Conservation (phyloP, 202 grass and related monocot species). For the Setaria italica region DNA sequence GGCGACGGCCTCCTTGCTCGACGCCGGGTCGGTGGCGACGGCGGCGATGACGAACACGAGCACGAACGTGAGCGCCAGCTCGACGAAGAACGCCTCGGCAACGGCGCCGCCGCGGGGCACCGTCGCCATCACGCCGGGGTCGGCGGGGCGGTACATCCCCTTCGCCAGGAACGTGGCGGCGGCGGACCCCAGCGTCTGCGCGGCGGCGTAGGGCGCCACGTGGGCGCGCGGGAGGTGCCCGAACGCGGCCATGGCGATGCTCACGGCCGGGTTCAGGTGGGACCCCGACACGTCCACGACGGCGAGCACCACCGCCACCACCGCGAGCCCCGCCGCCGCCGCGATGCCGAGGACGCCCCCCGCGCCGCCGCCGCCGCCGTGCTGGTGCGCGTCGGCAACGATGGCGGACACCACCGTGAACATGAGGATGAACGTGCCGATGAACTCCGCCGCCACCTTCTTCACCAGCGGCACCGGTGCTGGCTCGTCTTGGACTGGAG, state of each 20-base stretch:
- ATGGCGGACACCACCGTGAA: slow-evolving; percentile 59
- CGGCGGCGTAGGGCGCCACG: slow-evolving; percentile 44
- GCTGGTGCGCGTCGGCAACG: slow-evolving; percentile 42
- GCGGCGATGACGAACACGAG: slow-evolving; percentile 63
- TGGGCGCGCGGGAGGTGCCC: slow-evolving; percentile 48
- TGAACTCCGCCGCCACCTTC: slow-evolving; percentile 51
- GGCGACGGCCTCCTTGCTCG: slow-evolving; percentile 45
- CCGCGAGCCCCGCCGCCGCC: slow-evolving; percentile 57
- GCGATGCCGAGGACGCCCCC: slow-evolving; percentile 50
- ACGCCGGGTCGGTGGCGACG: slow-evolving; percentile 48
- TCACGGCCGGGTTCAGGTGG: slow-evolving; percentile 68
- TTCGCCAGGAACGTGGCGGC: slow-evolving; percentile 46
- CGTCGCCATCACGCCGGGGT: slow-evolving; percentile 46
- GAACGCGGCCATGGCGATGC: slow-evolving; percentile 50
- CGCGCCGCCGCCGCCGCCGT: not conserved
- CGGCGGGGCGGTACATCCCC: slow-evolving; percentile 42
- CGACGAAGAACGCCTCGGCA: slow-evolving; percentile 52
- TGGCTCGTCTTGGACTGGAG: too few relatives aligned
- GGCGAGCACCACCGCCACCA: slow-evolving; percentile 55
- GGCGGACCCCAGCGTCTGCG: slow-evolving; percentile 42
- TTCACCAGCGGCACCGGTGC: slow-evolving; percentile 33
- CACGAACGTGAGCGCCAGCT: slow-evolving; percentile 51
- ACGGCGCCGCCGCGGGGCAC: slow-evolving; percentile 40
- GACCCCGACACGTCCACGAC: slow-evolving; percentile 54
- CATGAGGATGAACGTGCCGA: slow-evolving; percentile 66